These are phyloP conservation scores for Spinacia oleracea DNA, from an alignment of 179 eudicot genomes.

Conservation along the genomic window DNA sequence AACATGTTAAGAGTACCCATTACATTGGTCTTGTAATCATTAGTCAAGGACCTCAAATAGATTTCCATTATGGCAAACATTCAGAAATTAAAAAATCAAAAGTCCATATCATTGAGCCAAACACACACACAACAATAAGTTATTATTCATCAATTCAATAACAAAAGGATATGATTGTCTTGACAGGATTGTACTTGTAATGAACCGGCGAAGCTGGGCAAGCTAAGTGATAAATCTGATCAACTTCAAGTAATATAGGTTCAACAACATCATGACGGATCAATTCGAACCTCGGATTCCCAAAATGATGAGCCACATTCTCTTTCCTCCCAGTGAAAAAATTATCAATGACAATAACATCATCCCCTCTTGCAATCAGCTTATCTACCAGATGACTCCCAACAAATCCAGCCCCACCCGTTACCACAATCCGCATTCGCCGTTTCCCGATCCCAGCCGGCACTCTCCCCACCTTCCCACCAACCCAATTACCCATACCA, in stretches of 20 bases:
- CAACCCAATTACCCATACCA: constrained; percentile 13
- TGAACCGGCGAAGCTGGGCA: constrained; percentile 98
- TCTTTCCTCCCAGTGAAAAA: constrained; percentile 89
- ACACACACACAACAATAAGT: not conserved
- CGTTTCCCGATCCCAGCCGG: constrained; percentile 62
- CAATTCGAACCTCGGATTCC: constrained; percentile 82
- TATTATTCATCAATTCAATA: not conserved
- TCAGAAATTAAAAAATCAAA: not conserved
- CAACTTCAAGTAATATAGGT: constrained; percentile 79
- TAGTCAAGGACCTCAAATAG: constrained; percentile 12
- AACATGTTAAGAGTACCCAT: constrained; percentile 95
- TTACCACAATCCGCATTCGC: constrained; percentile 60
- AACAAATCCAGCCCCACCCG: constrained; percentile 95
- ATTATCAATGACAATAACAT: constrained; percentile 88
- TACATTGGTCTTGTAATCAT: constrained; percentile 87
- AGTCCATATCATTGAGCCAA: not conserved
- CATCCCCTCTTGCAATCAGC: constrained; percentile 73
- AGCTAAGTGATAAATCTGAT: constrained; percentile 94
- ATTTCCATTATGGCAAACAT: not conserved
- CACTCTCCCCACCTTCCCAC: constrained; percentile 46
- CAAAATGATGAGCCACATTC: constrained; percentile 81
- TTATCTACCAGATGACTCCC: constrained; percentile 90
- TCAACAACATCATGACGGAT: constrained; percentile 96
- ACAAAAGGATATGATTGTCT: constrained; percentile 87
- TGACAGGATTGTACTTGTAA: constrained; percentile 93